A percentile compares a stretch with the other conserved stretches of the same genome.
phyloP scores from a whole-genome alignment of 371 early-diverging fungal species.

The Mucor velutinosus region DNA sequence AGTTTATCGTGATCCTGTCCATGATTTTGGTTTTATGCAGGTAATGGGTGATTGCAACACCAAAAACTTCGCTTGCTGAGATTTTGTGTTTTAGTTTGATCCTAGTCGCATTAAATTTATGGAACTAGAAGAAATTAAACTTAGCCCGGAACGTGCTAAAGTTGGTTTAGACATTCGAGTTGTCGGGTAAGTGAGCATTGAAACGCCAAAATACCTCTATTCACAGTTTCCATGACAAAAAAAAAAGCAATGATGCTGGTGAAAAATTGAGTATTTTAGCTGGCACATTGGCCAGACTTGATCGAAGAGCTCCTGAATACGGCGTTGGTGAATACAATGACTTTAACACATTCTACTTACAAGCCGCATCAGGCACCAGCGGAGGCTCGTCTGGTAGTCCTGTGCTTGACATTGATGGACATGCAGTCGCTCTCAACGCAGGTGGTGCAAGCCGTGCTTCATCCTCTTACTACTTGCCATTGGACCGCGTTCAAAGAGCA shows the following conservation, averaged over 20 bases:
- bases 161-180: constrained; percentile 87
- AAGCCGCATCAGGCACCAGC: constrained; percentile 71
- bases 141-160: constrained; percentile 78
- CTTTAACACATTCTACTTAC: constrained; percentile 72
- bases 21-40: constrained; percentile 86
- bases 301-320: constrained; percentile 55
- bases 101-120: constrained; percentile 75
- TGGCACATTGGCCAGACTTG: constrained; percentile 80
- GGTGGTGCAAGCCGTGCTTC: constrained; percentile 66
- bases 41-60: constrained; percentile 7
- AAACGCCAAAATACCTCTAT: too few species aligned
- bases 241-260: constrained; percentile 73
- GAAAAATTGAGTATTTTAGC: constrained; percentile 81
- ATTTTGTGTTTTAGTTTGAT: constrained; percentile 80
- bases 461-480: constrained; percentile 66
- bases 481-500: constrained; percentile 35
- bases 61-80: not conserved
- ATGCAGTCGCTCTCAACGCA: constrained; percentile 72
- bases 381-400: constrained; percentile 56
- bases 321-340: constrained; percentile 69
- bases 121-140: constrained; percentile 67
- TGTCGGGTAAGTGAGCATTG: constrained; percentile 55
- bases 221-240: too few species aligned
- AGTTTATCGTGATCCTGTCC: constrained; percentile 85
- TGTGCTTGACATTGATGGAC: constrained; percentile 69